A percentile compares a stretch with the other conserved stretches of the same genome.
Conservation (phyloP, 768 basidiomycete species). For the Auricularia auricula-judae region DNA sequence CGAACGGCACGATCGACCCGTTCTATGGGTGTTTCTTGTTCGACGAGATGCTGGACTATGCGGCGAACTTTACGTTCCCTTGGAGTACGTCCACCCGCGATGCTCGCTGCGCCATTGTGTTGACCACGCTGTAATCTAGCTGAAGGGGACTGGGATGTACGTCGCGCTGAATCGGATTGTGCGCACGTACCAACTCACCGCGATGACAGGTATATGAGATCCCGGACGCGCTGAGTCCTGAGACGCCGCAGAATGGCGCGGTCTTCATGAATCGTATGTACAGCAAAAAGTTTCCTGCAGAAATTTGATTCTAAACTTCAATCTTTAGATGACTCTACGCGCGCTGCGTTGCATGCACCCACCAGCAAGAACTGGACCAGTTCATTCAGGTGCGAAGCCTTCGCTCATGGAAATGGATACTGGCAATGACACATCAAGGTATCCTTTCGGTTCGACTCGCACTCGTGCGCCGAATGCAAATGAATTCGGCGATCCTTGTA, state of each 20-base stretch:
- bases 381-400: slow-evolving; percentile 25
- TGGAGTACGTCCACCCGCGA: slow-evolving; percentile 25
- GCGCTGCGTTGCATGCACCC: slow-evolving; percentile 58
- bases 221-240: slow-evolving; percentile 29
- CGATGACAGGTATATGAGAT: slow-evolving; percentile 3
- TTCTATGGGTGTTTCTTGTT: slow-evolving; percentile 52
- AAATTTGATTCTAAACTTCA: not conserved
- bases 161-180: slow-evolving; percentile 10
- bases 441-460: not conserved
- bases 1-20: slow-evolving; percentile 37
- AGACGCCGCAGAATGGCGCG: slow-evolving; percentile 35
- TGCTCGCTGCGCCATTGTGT: slow-evolving; percentile 6
- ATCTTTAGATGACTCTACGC: slow-evolving; percentile 37
- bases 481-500: slow-evolving; percentile 22
- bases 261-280: slow-evolving; percentile 53
- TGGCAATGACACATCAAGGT: slow-evolving; percentile 1
- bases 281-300: not conserved
- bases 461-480: not conserved
- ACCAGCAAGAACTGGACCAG: slow-evolving; percentile 38
- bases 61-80: slow-evolving; percentile 59
- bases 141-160: not conserved
- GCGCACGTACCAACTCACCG: slow-evolving; percentile 38
- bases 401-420: slow-evolving; percentile 15
- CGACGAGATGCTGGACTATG: slow-evolving; percentile 60
- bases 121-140: not conserved